Evolutionary conservation across 441 rosid genomes (phyloP).

Genomic region (Erodium texanum): DNA sequence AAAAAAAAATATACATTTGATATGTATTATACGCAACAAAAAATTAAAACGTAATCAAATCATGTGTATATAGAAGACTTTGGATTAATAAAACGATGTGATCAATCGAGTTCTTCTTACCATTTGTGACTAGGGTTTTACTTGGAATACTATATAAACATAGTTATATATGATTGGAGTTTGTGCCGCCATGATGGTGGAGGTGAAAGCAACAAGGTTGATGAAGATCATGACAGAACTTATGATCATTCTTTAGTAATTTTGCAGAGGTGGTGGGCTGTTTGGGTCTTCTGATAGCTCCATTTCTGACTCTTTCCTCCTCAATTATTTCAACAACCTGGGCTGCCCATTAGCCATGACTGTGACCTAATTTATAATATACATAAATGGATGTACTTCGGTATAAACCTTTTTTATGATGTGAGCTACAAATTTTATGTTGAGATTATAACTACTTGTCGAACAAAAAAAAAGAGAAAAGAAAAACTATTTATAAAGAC

Average conservation of each 20-base stretch:
- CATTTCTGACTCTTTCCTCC: constrained; percentile 32
- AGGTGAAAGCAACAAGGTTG: not conserved
- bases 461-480: too few relatives aligned
- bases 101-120: too few relatives aligned
- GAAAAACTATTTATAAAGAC: too few relatives aligned
- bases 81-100: too few relatives aligned
- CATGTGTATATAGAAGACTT: too few relatives aligned
- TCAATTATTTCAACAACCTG: constrained; percentile 30
- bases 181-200: not conserved
- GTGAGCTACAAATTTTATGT: too few relatives aligned
- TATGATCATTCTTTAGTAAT: not conserved
- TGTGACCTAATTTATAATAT: constrained; percentile 12
- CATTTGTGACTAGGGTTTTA: not conserved
- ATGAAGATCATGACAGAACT: not conserved
- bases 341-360: constrained; percentile 22
- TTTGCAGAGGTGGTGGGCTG: not conserved
- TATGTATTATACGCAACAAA: too few relatives aligned
- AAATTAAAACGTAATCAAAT: too few relatives aligned
- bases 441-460: too few relatives aligned
- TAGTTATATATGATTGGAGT: not conserved
- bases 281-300: constrained; percentile 17
- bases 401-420: too few relatives aligned
- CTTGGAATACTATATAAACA: not conserved
- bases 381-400: too few relatives aligned
- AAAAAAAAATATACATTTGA: not conserved